Conservation (phyloP, 2,329 filamentous ascomycete species). For the Clonostachys rhizophaga region DNA sequence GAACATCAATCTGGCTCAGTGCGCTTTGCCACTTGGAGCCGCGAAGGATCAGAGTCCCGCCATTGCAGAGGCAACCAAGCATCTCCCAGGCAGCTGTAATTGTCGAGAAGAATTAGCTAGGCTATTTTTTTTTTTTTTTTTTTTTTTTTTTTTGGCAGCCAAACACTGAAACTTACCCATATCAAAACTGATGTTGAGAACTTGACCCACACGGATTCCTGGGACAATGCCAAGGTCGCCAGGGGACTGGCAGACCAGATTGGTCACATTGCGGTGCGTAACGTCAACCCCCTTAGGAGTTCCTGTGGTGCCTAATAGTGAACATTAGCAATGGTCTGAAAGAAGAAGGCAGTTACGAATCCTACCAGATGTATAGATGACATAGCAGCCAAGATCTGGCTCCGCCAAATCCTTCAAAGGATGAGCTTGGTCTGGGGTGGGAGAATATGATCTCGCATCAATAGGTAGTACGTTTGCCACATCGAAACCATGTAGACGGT, state of each 20-base stretch:
- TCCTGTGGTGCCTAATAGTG: slow-evolving; percentile 4
- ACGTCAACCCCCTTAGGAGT: slow-evolving; percentile 8
- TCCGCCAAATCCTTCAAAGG: slow-evolving; percentile 1
- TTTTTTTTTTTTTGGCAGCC: not conserved
- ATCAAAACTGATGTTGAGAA: slow-evolving; percentile 45
- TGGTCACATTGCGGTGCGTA: slow-evolving; percentile 5
- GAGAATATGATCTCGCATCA: not conserved
- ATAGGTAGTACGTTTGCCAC: slow-evolving; percentile 36
- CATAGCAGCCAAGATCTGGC: slow-evolving; percentile 5
- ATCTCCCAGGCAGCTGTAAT: slow-evolving; percentile 45
- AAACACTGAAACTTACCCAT: slow-evolving; percentile 34
- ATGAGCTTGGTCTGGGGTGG: too few species aligned
- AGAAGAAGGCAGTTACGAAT: not conserved
- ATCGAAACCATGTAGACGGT: slow-evolving; percentile 15
- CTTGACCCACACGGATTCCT: slow-evolving; percentile 39
- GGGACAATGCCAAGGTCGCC: slow-evolving; percentile 30
- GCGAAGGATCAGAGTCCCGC: slow-evolving; percentile 38
- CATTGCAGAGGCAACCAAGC: slow-evolving; percentile 39
- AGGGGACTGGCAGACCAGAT: slow-evolving; percentile 26
- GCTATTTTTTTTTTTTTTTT: not conserved
- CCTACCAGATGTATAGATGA: slow-evolving; percentile 9
- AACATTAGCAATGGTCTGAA: slow-evolving; percentile 3
- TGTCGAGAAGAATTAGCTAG: not conserved
- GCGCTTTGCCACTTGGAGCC: slow-evolving; percentile 28
- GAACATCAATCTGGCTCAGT: slow-evolving; percentile 11